These are phyloP conservation scores for Trichoderma guizhouense DNA, from an alignment of 2,329 filamentous ascomycete species.

Conservation along the genomic window DNA sequence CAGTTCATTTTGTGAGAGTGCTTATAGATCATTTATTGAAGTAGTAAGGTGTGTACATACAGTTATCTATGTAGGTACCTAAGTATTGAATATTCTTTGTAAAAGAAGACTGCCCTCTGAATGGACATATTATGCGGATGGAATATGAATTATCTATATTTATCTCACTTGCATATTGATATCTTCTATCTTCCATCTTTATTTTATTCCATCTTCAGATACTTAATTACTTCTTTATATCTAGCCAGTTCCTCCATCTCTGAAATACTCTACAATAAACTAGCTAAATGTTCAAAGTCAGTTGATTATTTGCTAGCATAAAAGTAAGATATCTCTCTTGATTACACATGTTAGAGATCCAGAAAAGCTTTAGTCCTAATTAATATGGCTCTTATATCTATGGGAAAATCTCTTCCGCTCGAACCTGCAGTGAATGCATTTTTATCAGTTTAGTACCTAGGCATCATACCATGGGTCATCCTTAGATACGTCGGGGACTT, in stretches of 20 bases:
- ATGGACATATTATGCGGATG: no score
- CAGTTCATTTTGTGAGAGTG: fast-evolving
- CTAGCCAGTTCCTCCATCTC: neutral
- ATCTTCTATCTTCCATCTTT: neutral
- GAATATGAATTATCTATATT: no score
- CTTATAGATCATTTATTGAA: neutral
- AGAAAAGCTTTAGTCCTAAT: neutral
- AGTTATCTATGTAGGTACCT: no score
- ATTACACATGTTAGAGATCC: neutral
- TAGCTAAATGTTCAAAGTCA: neutral
- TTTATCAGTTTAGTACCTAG: neutral
- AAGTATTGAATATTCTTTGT: no score
- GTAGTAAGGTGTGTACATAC: neutral
- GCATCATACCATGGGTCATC: neutral
- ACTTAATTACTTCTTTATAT: neutral
- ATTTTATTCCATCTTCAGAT: neutral
- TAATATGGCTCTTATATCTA: neutral
- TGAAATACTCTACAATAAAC: neutral
- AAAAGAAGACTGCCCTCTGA: no score
- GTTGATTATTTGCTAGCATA: neutral
- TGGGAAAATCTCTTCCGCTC: neutral
- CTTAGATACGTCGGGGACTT: neutral
- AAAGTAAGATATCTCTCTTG: neutral
- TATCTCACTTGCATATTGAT: no score
- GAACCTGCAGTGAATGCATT: neutral